Percentiles rank a stretch among this genome's conserved stretches.
phyloP scores from a whole-genome alignment of 1,284 basidiomycete genomes.

The Sparassis latifolia region DNA sequence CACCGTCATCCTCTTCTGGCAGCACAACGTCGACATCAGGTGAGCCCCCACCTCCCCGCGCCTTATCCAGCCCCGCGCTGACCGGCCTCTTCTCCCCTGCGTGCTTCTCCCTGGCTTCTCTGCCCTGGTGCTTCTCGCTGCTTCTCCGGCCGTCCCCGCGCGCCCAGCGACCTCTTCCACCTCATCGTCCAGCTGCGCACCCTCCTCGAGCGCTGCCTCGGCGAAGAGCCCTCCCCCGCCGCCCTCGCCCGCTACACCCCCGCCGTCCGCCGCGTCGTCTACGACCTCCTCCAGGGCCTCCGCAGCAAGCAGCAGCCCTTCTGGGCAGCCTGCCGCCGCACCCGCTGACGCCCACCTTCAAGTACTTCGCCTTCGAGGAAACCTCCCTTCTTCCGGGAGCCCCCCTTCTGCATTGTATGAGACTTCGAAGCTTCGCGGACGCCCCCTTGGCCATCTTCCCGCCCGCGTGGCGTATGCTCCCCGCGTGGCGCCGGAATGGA shows the following conservation, averaged over 20 bases:
- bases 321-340: constrained; percentile 10
- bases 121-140: no score
- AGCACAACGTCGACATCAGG: constrained; percentile 78
- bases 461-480: no score
- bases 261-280: constrained; percentile 73
- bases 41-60: constrained; percentile 29
- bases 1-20: constrained; percentile 75
- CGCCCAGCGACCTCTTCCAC: constrained; percentile 70
- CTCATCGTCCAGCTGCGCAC: constrained; percentile 77
- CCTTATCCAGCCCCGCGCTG: constrained; percentile 4
- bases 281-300: constrained; percentile 77
- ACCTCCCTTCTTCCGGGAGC: no score
- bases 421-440: no score
- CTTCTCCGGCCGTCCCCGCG: no score
- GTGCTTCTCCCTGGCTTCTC: background rate
- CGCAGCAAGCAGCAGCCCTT: constrained; percentile 79
- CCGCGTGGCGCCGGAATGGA: no score
- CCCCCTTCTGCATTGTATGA: no score
- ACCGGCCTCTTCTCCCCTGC: constrained; percentile 2
- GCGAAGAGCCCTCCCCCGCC: constrained; percentile 75
- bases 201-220: constrained; percentile 81
- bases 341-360: no score
- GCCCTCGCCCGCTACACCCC: constrained; percentile 76
- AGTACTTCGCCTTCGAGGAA: no score
- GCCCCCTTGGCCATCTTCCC: no score